Conservation (phyloP, 345 rosid species). For the Acer negundo region DNA sequence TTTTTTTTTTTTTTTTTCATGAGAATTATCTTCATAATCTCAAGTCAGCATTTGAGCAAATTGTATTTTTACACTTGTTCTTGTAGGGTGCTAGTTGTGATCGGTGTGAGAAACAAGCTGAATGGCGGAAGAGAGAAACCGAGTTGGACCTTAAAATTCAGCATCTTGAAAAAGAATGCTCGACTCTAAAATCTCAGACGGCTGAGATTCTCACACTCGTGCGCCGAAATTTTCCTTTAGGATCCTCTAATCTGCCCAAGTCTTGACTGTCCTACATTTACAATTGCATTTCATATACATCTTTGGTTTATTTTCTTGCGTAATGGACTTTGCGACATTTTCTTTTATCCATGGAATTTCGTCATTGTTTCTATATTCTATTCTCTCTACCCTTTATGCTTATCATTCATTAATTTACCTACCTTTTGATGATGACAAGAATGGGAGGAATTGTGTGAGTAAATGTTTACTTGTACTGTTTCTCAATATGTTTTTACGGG, state of each 20-base stretch:
- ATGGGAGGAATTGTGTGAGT: not conserved
- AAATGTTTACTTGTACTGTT: not conserved
- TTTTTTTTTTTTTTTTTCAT: not conserved
- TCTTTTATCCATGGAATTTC: not conserved
- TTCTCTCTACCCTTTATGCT: not conserved
- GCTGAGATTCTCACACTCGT: not conserved
- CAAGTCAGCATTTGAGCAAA: not conserved
- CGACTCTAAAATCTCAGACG: not conserved
- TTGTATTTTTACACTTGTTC: slow-evolving; percentile 9
- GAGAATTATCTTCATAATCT: not conserved
- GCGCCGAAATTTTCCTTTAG: not conserved
- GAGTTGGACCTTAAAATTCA: slow-evolving; percentile 43
- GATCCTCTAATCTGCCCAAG: not conserved
- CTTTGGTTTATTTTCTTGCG: not conserved
- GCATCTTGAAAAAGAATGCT: slow-evolving; percentile 51
- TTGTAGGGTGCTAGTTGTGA: slow-evolving; percentile 38
- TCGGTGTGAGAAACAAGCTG: slow-evolving; percentile 47
- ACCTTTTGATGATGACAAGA: not conserved
- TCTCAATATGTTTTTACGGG: not conserved
- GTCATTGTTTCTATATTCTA: not conserved
- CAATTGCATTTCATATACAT: not conserved
- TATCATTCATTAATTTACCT: not conserved
- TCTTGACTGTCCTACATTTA: not conserved
- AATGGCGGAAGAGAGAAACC: slow-evolving; percentile 54
- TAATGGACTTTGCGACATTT: not conserved